A percentile compares a stretch with the other conserved stretches of the same genome.
Conservation (phyloP, 257 asterid genomes). For the Gentiana macrophylla region DNA sequence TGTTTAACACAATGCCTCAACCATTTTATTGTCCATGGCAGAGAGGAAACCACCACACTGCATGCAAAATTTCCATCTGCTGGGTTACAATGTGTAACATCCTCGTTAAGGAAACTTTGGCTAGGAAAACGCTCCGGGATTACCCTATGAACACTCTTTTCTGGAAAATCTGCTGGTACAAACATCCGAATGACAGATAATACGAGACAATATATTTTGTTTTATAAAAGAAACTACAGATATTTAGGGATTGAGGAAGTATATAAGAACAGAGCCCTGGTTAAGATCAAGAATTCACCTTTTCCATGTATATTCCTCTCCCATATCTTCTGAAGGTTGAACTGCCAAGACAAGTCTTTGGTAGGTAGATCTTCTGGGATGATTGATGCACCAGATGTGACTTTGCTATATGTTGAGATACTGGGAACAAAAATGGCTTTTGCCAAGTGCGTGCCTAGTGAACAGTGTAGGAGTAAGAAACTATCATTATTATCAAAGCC, state of each 20-base stretch:
- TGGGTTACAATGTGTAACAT: constrained; percentile 31
- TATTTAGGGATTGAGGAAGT: too few species aligned
- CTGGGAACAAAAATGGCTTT: constrained; percentile 84
- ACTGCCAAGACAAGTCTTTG: constrained; percentile 80
- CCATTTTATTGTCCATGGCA: constrained; percentile 75
- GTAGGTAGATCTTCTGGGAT: constrained; percentile 36
- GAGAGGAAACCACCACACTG: constrained; percentile 69
- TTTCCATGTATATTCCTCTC: constrained; percentile 54
- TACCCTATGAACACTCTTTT: constrained; percentile 29
- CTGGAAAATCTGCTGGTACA: constrained; percentile 30
- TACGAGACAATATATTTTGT: background rate
- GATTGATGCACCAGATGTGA: constrained; percentile 65
- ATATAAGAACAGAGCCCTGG: background rate
- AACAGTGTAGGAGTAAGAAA: constrained; percentile 8
- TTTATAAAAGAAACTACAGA: background rate
- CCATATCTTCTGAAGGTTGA: constrained; percentile 69
- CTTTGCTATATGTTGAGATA: constrained; percentile 66
- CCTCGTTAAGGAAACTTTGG: constrained; percentile 28
- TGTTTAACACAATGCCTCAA: constrained; percentile 50
- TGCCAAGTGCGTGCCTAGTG: constrained; percentile 52
- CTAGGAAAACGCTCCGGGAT: constrained; percentile 32
- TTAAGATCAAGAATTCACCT: constrained; percentile 22
- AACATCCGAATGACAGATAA: background rate
- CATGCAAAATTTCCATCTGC: constrained; percentile 39
- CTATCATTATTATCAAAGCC: background rate